These are phyloP conservation scores for Stagonosporopsis chrysanthemi DNA, from an alignment of 2,329 filamentous ascomycete genomes.

Conservation along the genomic window DNA sequence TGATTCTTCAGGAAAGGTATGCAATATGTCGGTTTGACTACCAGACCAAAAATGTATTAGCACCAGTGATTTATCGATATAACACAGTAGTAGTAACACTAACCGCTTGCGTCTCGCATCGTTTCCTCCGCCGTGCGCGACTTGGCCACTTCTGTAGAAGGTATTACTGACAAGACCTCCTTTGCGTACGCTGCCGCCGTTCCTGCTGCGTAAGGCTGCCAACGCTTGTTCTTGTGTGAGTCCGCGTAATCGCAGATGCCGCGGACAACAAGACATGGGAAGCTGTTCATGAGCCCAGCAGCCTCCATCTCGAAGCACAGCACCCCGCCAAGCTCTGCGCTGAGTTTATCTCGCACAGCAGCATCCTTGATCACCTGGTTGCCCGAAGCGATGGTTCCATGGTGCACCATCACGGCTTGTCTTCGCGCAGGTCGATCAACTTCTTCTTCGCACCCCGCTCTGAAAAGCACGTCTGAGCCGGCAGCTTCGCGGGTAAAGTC, in stretches of 20 bases:
- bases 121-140: constrained; percentile 8
- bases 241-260: constrained; percentile 18
- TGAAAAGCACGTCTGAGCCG: constrained; percentile 5
- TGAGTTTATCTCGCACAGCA: constrained; percentile 8
- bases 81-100: background rate
- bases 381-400: constrained; percentile 19
- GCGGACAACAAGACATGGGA: constrained; percentile 9
- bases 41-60: background rate
- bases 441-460: constrained; percentile 1
- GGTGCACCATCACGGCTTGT: background rate
- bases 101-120: background rate
- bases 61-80: background rate
- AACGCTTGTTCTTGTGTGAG: constrained; percentile 11
- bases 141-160: constrained; percentile 10
- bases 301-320: constrained; percentile 16
- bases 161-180: constrained; percentile 19
- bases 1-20: constrained; percentile 37
- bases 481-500: constrained; percentile 1
- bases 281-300: constrained; percentile 7
- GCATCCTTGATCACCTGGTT: constrained; percentile 18
- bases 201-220: constrained; percentile 10
- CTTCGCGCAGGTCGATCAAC: background rate
- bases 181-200: constrained; percentile 14
- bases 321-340: constrained; percentile 19
- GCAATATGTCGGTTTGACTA: constrained; percentile 13